Evolutionary conservation across 164 flowering plant species (phyloP).

Genomic region (Cinnamomum micranthum): DNA sequence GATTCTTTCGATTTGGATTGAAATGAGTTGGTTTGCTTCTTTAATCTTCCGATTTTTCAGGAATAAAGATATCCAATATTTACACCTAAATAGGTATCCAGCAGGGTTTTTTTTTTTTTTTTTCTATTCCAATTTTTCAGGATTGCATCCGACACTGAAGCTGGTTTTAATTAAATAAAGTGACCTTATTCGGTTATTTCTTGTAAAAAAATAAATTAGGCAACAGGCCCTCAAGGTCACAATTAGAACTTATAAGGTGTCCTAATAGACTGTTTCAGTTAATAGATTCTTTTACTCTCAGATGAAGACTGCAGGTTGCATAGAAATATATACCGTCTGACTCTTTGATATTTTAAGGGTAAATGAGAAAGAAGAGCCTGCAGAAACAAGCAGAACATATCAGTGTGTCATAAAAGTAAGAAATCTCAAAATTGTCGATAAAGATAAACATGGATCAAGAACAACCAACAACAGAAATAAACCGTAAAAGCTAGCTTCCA

Average conservation of each 20-base stretch:
- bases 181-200: no score
- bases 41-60: no score
- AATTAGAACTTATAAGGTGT: neutral
- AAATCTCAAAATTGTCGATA: neutral
- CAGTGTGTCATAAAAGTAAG: neutral
- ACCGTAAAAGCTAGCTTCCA: neutral
- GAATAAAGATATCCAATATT: no score
- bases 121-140: no score
- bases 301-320: neutral
- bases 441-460: no score
- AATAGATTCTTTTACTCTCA: neutral
- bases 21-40: no score
- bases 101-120: no score
- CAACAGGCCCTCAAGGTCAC: neutral
- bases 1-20: no score
- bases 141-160: no score
- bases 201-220: no score
- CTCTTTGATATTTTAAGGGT: slow-evolving; percentile 56
- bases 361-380: slow-evolving; percentile 77
- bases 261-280: neutral
- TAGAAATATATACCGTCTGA: slow-evolving; percentile 51
- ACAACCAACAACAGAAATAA: neutral
- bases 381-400: slow-evolving; percentile 15
- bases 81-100: no score
- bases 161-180: no score